Evolutionary conservation across 1,284 basidiomycete genomes (phyloP).

Genomic region (Wolfiporia cocos): DNA sequence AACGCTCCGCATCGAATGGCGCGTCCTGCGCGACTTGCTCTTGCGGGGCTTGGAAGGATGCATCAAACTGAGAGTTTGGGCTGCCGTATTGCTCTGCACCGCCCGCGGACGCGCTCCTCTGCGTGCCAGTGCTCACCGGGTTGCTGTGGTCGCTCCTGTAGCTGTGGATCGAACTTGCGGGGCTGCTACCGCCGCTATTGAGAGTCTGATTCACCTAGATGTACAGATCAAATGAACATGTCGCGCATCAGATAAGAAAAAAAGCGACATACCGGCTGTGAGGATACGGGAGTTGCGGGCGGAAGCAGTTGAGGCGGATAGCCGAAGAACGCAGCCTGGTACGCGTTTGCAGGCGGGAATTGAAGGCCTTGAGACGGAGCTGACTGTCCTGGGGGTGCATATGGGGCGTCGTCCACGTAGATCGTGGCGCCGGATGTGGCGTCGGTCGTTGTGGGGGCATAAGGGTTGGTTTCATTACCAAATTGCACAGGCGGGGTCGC

Average conservation of each 20-base stretch:
- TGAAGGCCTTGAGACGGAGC: conserved; percentile 6
- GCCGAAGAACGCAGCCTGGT: conserved; percentile 4
- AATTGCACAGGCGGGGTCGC: conserved; percentile 10
- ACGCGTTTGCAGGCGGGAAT: conserved; percentile 10
- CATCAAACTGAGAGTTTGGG: conserved; percentile 2
- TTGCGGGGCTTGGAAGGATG: background rate
- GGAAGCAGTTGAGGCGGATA: conserved; percentile 7
- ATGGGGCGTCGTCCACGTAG: conserved; percentile 18
- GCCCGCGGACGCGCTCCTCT: conserved; percentile 15
- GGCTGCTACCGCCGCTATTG: conserved; percentile 15
- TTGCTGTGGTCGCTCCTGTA: conserved; percentile 12
- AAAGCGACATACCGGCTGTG: conserved; percentile 11
- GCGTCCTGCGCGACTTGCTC: conserved; percentile 5
- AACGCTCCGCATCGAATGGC: conserved; percentile 19
- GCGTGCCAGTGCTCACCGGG: conserved; percentile 9
- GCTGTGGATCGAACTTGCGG: conserved; percentile 14
- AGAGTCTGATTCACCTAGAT: no score
- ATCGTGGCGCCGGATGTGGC: conserved; percentile 14
- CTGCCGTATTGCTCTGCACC: conserved; percentile 5
- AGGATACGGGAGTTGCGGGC: conserved; percentile 10
- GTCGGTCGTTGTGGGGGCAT: conserved; percentile 9
- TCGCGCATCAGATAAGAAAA: conserved; percentile 19
- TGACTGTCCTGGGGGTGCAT: conserved; percentile 11
- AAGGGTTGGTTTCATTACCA: conserved; percentile 11
- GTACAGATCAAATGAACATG: no score